Base-by-base conservation (phyloP, 176 grass and related monocot species). In the Aegilops speltoides region DNA sequence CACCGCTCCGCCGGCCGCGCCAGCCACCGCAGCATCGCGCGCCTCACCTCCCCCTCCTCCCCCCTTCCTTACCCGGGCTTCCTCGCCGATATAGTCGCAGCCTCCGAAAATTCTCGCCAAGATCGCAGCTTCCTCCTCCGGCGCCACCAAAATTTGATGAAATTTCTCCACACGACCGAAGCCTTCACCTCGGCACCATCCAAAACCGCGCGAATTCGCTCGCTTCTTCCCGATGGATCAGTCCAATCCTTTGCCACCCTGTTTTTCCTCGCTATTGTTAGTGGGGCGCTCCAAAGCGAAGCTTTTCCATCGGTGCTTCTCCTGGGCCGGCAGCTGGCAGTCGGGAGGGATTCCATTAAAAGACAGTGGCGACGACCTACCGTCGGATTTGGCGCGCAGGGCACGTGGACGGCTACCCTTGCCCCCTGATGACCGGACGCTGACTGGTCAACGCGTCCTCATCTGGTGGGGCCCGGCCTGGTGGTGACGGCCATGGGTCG, bases 1-100 rank as follows among this genome's bases (percentile, higher is more conserved):
- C 79, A 88, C 32, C 86, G 59, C 32, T 88, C 86, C 32, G 46
- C 37, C 70, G 61, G 79, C 31, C 79, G 70, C 79, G 62, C 37
- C 60, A 81, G 33, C 79, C 60, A 82, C 38, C 86, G 79, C 68
- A 83, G 38, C 79, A 82, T 82, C 60, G 14, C 11, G 4, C 0
- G 43, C 37, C 25, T 24, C 28, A 31, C 32, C 24, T 50, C 36
- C 13, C 23, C 36, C 20, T 24, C 64, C 15, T 45, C 50, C 22
- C 9, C 17, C 13, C 4, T 16, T 10, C 19, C 17, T 7, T 15
- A 0, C 50, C 19, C 13, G 19, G 14, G 45, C 20, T 52, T 68
- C 14, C 3, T 22, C 15, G n/a, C 16, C 23, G 61, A 86, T 48
- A 79, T 16, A 13, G 52, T 23, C 38, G 40, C 4, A 6, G 17